phyloP scores from a whole-genome alignment of 345 rosid species.

The Lagerstroemia speciosa region DNA sequence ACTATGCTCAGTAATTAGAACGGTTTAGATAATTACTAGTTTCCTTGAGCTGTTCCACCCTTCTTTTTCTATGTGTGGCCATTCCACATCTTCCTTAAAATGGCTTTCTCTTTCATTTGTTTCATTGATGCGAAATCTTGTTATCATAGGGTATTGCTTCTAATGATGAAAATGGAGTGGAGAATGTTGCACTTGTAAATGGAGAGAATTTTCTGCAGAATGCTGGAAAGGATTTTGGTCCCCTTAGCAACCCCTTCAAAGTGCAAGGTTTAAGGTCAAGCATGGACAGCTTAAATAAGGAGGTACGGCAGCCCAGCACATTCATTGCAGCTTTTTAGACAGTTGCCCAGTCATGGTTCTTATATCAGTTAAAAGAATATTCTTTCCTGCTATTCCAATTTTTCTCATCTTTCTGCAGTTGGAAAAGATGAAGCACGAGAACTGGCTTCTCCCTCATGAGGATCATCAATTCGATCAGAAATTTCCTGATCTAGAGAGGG shows the following conservation, averaged over 20 bases:
- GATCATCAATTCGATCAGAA: constrained; percentile 38
- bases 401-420: constrained; percentile 36
- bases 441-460: constrained; percentile 43
- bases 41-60: neutral
- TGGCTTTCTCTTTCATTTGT: neutral
- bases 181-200: constrained; percentile 25
- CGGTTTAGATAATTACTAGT: neutral
- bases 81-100: too few relatives aligned
- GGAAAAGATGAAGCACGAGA: constrained; percentile 94
- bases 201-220: constrained; percentile 24
- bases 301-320: constrained; percentile 39
- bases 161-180: constrained; percentile 31
- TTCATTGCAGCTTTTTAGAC: neutral
- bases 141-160: constrained; percentile 7
- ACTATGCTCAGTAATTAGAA: neutral
- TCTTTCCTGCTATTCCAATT: neutral
- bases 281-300: constrained; percentile 80
- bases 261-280: constrained; percentile 65
- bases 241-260: constrained; percentile 50
- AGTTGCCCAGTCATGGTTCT: neutral
- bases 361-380: neutral
- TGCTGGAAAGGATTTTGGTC: constrained; percentile 42
- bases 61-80: neutral
- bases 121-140: too few relatives aligned
- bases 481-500: constrained; percentile 60